Percentiles rank a stretch among this genome's conserved stretches.
phyloP scores from a whole-genome alignment of 345 rosid genomes.

The Capsella bursapastoris region DNA sequence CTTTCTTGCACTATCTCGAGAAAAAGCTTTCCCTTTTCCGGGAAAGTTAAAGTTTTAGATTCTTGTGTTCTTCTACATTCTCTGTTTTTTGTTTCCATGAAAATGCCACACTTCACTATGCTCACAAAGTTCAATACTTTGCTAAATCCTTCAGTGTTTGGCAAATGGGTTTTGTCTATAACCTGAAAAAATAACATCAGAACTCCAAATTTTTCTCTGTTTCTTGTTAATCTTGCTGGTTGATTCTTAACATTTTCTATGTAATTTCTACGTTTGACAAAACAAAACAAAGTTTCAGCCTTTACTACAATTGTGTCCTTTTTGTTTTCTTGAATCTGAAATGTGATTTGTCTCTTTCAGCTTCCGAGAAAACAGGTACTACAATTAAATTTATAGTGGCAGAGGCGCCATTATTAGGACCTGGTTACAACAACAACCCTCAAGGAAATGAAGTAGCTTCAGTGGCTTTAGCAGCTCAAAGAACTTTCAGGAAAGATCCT shows the following conservation, averaged over 20 bases:
- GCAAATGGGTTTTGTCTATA: background rate
- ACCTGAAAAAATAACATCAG: background rate
- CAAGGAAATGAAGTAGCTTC: slow-evolving; percentile 42
- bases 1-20: slow-evolving; percentile 19
- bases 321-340: slow-evolving; percentile 1
- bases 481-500: slow-evolving; percentile 91
- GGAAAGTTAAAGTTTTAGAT: background rate
- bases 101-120: slow-evolving; percentile 24
- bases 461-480: slow-evolving; percentile 70
- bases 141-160: background rate
- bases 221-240: background rate
- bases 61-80: background rate
- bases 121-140: slow-evolving; percentile 23
- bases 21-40: slow-evolving; percentile 21
- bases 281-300: background rate
- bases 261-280: slow-evolving; percentile 16
- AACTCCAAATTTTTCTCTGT: background rate
- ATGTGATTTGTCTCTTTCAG: slow-evolving; percentile 31
- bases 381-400: slow-evolving; percentile 50
- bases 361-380: slow-evolving; percentile 40
- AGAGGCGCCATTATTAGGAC: slow-evolving; percentile 60
- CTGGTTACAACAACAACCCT: slow-evolving; percentile 48
- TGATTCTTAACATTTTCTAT: background rate
- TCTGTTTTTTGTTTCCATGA: slow-evolving; percentile 41
- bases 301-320: background rate